Conservation (phyloP, 305 asterid species). For the Petunia hybrid region DNA sequence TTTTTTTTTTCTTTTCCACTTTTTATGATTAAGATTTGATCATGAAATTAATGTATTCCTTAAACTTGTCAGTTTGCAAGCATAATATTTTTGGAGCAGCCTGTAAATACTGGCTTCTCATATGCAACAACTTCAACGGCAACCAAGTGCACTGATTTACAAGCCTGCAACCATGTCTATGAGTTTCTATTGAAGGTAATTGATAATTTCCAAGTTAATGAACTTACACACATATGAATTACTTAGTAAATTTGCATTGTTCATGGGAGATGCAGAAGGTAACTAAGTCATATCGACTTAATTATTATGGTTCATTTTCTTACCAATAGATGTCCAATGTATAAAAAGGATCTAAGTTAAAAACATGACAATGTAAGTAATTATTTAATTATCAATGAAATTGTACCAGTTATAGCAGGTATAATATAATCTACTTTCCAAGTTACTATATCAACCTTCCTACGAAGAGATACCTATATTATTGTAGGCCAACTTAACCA, state of each 20-base stretch:
- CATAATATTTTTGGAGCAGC: slow-evolving; percentile 34
- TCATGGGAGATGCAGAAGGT: background rate
- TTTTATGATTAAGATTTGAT: background rate
- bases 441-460: no score
- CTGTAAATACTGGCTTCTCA: slow-evolving; percentile 32
- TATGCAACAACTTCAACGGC: slow-evolving; percentile 23
- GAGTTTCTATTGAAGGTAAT: slow-evolving; percentile 31
- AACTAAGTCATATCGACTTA: no score
- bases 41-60: background rate
- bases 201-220: background rate
- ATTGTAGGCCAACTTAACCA: no score
- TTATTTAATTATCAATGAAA: no score
- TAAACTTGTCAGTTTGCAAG: slow-evolving; percentile 29
- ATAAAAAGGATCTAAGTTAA: no score
- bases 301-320: no score
- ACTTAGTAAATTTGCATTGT: background rate
- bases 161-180: slow-evolving; percentile 16
- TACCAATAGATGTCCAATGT: no score
- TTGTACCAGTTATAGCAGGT: no score
- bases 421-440: no score
- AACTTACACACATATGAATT: background rate
- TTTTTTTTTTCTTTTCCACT: background rate
- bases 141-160: slow-evolving; percentile 26
- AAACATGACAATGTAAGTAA: no score
- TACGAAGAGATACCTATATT: no score